These are phyloP conservation scores for Byssoonygena ceratinophila DNA, from an alignment of 2,329 filamentous ascomycete species.

Conservation along the genomic window DNA sequence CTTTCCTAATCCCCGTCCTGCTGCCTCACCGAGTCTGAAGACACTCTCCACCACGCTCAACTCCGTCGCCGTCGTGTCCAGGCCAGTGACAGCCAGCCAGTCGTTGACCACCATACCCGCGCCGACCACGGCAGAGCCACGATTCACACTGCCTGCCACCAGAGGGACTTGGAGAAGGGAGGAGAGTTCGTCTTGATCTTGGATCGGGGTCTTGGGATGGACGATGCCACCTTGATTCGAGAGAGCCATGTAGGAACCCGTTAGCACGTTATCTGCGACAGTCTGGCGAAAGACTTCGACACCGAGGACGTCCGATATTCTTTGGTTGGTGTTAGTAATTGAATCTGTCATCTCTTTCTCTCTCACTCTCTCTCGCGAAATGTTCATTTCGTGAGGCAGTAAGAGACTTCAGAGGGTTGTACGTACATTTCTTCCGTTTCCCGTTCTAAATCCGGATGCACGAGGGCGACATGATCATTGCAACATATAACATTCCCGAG, in stretches of 20 bases:
- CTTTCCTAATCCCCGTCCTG: slow-evolving; percentile 57
- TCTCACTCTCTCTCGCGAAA: too few species aligned
- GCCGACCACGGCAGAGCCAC: slow-evolving; percentile 87
- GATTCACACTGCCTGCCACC: slow-evolving; percentile 86
- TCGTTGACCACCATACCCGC: slow-evolving; percentile 96
- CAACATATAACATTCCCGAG: slow-evolving; percentile 93
- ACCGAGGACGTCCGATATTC: slow-evolving; percentile 71
- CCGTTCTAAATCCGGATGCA: slow-evolving; percentile 91
- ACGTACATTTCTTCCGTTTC: slow-evolving; percentile 85
- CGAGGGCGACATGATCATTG: slow-evolving; percentile 93
- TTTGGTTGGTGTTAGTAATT: neutral
- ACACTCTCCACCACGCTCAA: slow-evolving; percentile 92
- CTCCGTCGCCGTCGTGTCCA: slow-evolving; percentile 95
- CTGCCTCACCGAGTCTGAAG: slow-evolving; percentile 83
- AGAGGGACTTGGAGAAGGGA: slow-evolving; percentile 89
- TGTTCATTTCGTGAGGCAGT: neutral
- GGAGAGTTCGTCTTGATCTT: slow-evolving; percentile 95
- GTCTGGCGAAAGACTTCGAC: slow-evolving; percentile 65
- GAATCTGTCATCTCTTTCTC: neutral
- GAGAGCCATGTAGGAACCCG: slow-evolving; percentile 91
- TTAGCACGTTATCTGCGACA: slow-evolving; percentile 91
- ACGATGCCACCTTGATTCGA: slow-evolving; percentile 95
- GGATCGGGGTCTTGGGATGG: slow-evolving; percentile 91
- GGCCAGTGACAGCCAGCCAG: slow-evolving; percentile 87
- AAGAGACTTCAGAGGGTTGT: neutral